Percentiles rank a stretch among this genome's conserved stretches.
phyloP scores from a whole-genome alignment of 1,284 basidiomycete genomes.

The Tilletiopsis washingtonensis region DNA sequence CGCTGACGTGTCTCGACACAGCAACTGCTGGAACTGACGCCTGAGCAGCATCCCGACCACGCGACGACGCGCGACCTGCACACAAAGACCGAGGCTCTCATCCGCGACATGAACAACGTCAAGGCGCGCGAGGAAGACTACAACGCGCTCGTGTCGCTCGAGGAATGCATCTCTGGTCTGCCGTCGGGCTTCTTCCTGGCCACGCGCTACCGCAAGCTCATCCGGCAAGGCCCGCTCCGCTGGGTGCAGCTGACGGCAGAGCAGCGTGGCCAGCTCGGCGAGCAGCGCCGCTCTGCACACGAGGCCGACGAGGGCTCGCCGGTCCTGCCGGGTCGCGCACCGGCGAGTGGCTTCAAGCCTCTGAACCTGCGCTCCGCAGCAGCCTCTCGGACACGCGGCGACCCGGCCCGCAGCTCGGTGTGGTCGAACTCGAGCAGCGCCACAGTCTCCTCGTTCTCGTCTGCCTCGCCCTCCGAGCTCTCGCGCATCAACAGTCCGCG shows the following conservation, averaged over 20 bases:
- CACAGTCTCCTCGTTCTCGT: too few species aligned
- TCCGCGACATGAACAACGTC: slow-evolving; percentile 15
- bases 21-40: slow-evolving; percentile 12
- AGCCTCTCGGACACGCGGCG: too few species aligned
- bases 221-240: slow-evolving; percentile 8
- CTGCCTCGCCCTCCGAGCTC: too few species aligned
- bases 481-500: too few species aligned
- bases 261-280: background rate
- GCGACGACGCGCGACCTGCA: slow-evolving; percentile 1
- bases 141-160: slow-evolving; percentile 2
- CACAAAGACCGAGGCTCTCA: slow-evolving; percentile 4
- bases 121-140: slow-evolving; percentile 15
- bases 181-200: slow-evolving; percentile 10
- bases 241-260: slow-evolving; percentile 2
- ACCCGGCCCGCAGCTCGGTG: too few species aligned
- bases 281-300: too few species aligned
- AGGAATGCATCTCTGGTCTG: slow-evolving; percentile 7
- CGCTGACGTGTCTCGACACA: background rate
- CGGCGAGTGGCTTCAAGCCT: too few species aligned
- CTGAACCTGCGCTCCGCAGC: too few species aligned
- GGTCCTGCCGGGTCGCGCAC: too few species aligned
- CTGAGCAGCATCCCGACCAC: slow-evolving; percentile 9
- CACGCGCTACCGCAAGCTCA: slow-evolving; percentile 4
- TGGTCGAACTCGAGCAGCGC: too few species aligned
- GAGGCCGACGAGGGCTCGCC: too few species aligned